Evolutionary conservation across 1,284 basidiomycete species (phyloP).

Genomic region (Golubevia sp.): DNA sequence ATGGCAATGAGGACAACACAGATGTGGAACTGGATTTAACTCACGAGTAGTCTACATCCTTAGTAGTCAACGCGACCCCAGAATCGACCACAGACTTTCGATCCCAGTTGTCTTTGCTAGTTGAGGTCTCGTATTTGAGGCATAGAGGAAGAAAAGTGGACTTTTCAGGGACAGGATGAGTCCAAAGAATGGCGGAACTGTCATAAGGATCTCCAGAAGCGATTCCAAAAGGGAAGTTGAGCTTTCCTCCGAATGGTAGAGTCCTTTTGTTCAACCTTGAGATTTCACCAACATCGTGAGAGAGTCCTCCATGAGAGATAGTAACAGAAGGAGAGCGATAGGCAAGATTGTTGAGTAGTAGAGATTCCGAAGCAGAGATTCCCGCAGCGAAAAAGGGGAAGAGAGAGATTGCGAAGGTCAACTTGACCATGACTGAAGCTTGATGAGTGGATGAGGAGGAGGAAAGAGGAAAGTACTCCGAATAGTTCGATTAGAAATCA

Average conservation of each 20-base stretch:
- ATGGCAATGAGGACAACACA: neutral
- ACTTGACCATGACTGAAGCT: too few relatives aligned
- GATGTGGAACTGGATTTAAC: too few relatives aligned
- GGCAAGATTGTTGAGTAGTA: conserved; percentile 19
- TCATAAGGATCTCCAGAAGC: conserved; percentile 38
- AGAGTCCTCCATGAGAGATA: conserved; percentile 18
- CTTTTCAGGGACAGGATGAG: conserved; percentile 26
- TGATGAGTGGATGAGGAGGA: too few relatives aligned
- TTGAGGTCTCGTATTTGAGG: conserved; percentile 30
- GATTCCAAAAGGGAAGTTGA: conserved; percentile 34
- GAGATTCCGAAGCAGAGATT: neutral
- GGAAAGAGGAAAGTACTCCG: too few relatives aligned
- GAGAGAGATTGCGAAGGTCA: too few relatives aligned
- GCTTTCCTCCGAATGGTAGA: conserved; percentile 29
- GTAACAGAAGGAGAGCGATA: conserved; percentile 34
- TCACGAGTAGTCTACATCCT: conserved; percentile 35
- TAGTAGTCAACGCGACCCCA: conserved; percentile 38
- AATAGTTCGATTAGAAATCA: too few relatives aligned
- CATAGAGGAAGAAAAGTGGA: conserved; percentile 27
- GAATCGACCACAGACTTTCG: conserved; percentile 24
- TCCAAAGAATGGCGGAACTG: conserved; percentile 41
- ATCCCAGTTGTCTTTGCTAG: conserved; percentile 18
- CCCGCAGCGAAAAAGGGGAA: too few relatives aligned
- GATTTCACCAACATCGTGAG: conserved; percentile 27
- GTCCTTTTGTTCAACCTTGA: conserved; percentile 19